A percentile compares a stretch with the other conserved stretches of the same genome.
These are phyloP conservation scores for Tilletia setariae DNA, from an alignment of 1,284 basidiomycete genomes.

Conservation along the genomic window DNA sequence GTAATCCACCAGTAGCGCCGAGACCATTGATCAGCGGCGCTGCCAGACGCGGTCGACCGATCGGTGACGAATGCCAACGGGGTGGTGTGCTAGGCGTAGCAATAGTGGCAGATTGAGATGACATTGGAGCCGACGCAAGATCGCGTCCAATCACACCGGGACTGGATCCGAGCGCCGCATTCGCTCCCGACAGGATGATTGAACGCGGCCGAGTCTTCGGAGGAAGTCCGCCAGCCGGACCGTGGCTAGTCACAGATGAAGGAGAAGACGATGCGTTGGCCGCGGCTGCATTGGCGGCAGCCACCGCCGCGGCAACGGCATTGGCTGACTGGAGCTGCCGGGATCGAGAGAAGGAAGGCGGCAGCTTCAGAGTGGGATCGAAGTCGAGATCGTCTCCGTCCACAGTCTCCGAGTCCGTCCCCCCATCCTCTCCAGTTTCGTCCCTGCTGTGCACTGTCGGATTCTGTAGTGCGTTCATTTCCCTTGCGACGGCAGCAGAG, in stretches of 20 bases:
- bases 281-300: neutral
- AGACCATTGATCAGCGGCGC: neutral
- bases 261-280: neutral
- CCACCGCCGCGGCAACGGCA: neutral
- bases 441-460: neutral
- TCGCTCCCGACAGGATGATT: neutral
- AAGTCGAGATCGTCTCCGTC: conserved; percentile 15
- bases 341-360: conserved; percentile 7
- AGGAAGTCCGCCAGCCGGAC: neutral
- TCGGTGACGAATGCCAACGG: neutral
- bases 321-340: neutral
- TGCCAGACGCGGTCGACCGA: neutral
- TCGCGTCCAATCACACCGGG: neutral
- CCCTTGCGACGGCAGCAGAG: no score
- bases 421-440: neutral
- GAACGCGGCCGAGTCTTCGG: neutral
- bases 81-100: neutral
- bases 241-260: neutral
- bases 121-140: neutral
- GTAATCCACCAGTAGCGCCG: neutral
- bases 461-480: no score
- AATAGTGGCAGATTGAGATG: neutral
- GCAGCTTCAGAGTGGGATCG: conserved; percentile 13
- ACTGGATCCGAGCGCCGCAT: neutral
- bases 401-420: conserved; percentile 6